Percentiles rank a stretch among this genome's conserved stretches.
Conservation (phyloP, 2,329 filamentous ascomycete genomes). For the Penicillium sp. region DNA sequence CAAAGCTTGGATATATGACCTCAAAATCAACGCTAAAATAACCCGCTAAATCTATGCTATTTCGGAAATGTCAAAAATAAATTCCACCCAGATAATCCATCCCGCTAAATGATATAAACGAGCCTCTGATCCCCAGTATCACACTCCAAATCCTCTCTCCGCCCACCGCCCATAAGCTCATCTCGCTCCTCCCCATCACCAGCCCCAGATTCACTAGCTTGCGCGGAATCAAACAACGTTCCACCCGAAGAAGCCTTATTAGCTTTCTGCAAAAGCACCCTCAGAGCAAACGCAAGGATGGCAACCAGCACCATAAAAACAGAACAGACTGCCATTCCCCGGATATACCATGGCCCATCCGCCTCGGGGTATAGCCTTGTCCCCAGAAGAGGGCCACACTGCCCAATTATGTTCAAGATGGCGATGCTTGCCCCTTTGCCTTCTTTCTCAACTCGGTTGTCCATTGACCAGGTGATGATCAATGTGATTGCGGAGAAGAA, state of each 20-base stretch:
- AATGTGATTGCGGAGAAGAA: constrained; percentile 84
- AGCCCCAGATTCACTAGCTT: neutral
- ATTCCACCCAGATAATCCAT: neutral
- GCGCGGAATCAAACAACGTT: constrained; percentile 2
- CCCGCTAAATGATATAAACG: constrained; percentile 28
- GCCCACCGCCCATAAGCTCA: constrained; percentile 30
- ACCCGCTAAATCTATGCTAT: neutral
- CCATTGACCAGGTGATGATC: constrained; percentile 84
- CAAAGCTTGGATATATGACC: neutral
- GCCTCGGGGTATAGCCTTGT: constrained; percentile 62
- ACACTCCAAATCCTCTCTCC: constrained; percentile 18
- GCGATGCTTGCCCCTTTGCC: constrained; percentile 75
- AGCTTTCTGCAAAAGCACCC: constrained; percentile 53
- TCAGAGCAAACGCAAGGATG: constrained; percentile 54
- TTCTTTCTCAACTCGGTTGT: constrained; percentile 72
- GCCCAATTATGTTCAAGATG: constrained; percentile 77
- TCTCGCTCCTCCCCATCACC: constrained; percentile 28
- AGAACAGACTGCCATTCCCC: constrained; percentile 64
- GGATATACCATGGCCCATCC: constrained; percentile 62
- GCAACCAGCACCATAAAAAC: constrained; percentile 64
- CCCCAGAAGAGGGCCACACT: constrained; percentile 73
- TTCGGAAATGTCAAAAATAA: neutral
- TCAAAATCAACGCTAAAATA: neutral
- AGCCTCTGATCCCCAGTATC: constrained; percentile 20
- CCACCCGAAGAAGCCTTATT: constrained; percentile 41